Evolutionary conservation across 805 yeast genomes (phyloP).

Genomic region (Ogataea ramenticola): DNA sequence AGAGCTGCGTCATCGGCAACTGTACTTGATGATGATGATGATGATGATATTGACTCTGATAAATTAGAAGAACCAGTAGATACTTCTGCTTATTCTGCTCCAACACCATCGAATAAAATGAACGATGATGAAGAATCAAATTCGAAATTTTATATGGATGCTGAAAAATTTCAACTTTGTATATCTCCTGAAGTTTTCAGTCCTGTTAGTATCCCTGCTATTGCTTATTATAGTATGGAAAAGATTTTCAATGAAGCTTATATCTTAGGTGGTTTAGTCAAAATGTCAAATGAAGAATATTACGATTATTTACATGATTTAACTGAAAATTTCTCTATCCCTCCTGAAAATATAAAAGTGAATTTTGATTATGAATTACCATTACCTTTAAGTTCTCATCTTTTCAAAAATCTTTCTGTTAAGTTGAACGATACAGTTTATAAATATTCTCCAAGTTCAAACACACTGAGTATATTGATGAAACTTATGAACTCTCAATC

Average conservation of each 20-base stretch:
- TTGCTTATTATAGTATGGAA: constrained; percentile 37
- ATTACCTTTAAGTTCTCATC: constrained; percentile 34
- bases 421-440: constrained; percentile 31
- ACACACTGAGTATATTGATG: constrained; percentile 21
- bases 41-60: background rate
- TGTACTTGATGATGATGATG: background rate
- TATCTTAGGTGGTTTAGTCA: constrained; percentile 38
- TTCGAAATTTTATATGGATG: constrained; percentile 10
- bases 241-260: constrained; percentile 31
- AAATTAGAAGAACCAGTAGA: background rate
- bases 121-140: constrained; percentile 5
- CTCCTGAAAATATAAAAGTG: constrained; percentile 23
- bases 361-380: constrained; percentile 30
- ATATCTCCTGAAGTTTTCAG: constrained; percentile 31
- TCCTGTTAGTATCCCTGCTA: constrained; percentile 31
- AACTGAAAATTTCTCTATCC: constrained; percentile 25
- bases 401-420: constrained; percentile 35
- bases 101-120: background rate
- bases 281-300: constrained; percentile 16
- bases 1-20: background rate
- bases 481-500: constrained; percentile 6
- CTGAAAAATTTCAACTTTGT: constrained; percentile 8
- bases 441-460: constrained; percentile 32
- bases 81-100: background rate
- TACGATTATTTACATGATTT: constrained; percentile 14